These are phyloP conservation scores for Medicago ruthenica DNA, from an alignment of 306 rosid genomes.

Conservation along the genomic window DNA sequence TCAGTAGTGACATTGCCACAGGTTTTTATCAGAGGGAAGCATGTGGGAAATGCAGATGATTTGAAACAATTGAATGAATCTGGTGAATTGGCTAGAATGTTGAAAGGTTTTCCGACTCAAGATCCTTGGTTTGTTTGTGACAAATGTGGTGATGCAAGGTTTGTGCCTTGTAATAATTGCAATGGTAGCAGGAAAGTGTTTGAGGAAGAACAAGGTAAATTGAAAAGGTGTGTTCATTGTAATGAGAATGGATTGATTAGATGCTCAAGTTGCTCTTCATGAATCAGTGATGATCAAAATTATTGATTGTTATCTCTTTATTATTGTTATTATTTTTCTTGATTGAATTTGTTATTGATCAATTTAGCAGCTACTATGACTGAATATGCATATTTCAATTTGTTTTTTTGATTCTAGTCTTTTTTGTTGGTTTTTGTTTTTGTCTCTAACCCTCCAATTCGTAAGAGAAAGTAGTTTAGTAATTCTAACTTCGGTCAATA, in stretches of 20 bases:
- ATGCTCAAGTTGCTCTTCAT: slow-evolving; percentile 70
- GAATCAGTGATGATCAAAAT: slow-evolving; percentile 25
- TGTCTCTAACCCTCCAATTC: too few relatives aligned
- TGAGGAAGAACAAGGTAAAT: slow-evolving; percentile 54
- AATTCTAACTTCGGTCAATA: too few relatives aligned
- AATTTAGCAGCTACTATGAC: slow-evolving; percentile 37
- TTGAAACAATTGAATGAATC: slow-evolving; percentile 64
- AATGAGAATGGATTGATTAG: slow-evolving; percentile 86
- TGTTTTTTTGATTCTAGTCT: slow-evolving; percentile 35
- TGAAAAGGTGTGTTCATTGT: slow-evolving; percentile 70
- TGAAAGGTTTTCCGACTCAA: slow-evolving; percentile 58
- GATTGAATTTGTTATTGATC: slow-evolving; percentile 38
- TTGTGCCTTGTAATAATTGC: slow-evolving; percentile 72
- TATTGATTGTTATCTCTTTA: background rate
- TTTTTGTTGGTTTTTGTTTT: background rate
- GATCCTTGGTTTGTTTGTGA: slow-evolving; percentile 66
- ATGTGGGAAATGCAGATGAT: slow-evolving; percentile 79
- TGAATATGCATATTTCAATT: slow-evolving; percentile 38
- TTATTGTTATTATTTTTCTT: background rate
- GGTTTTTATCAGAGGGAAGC: slow-evolving; percentile 67
- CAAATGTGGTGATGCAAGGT: slow-evolving; percentile 77
- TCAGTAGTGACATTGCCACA: slow-evolving; percentile 60
- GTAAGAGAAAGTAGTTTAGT: too few relatives aligned
- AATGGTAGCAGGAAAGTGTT: slow-evolving; percentile 79
- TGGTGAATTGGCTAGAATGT: slow-evolving; percentile 65